Base-by-base conservation (phyloP, 1,284 basidiomycete genomes). In the Malassezia sp. region DNA sequence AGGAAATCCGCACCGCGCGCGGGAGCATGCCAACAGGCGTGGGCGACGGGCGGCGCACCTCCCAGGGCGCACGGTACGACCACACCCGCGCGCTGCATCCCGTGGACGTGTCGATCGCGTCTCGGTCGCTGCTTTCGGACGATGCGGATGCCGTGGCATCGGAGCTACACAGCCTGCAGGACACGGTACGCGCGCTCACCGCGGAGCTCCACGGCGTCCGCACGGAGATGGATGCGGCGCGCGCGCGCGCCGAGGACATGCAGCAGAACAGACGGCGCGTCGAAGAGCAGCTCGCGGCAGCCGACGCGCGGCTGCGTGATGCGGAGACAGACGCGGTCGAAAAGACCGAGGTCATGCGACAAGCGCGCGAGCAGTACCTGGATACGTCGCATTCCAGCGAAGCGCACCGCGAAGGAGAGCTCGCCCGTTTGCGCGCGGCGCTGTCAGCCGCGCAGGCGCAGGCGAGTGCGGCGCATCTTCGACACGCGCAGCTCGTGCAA, bases 111-210 rank as follows among this genome's bases (percentile, higher is more conserved):
- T n/a, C n/a, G n/a, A n/a, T n/a, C n/a, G n/a, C n/a, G n/a, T n/a
- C n/a, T n/a, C n/a, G n/a, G n/a, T n/a, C n/a, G n/a, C n/a, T n/a
- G n/a, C n/a, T n/a, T n/a, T n/a, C n/a, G n/a, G n/a, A n/a, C n/a
- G 48, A 39, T 22, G 32, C 37, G 14, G 32, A 38, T 17, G 28
- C 24, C 12, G 34, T 35, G 18, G 31, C 21, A 5, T 15, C 30
- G 8, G 42, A 50, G 26, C 33, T 50, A 17, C 23, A n/a, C 17
- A 20, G 24, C 8, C 23, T 50, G 32, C 48, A 50, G 26, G 14
- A 32, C 8, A 35, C 24, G 22, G 42, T 43, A 20, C 48, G 34
- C 14, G 21, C 37, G 10, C 32, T 45, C 17, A 41, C 48, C 11
- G 21, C 34, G 21, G 48, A 45, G 21, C 38, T 50, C 17, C 28